Evolutionary conservation across 192 early-diverging fungal genomes (phyloP), one percentile per base, ranked within the genome.

Genomic region (Rhizophagus clarus): DNA sequence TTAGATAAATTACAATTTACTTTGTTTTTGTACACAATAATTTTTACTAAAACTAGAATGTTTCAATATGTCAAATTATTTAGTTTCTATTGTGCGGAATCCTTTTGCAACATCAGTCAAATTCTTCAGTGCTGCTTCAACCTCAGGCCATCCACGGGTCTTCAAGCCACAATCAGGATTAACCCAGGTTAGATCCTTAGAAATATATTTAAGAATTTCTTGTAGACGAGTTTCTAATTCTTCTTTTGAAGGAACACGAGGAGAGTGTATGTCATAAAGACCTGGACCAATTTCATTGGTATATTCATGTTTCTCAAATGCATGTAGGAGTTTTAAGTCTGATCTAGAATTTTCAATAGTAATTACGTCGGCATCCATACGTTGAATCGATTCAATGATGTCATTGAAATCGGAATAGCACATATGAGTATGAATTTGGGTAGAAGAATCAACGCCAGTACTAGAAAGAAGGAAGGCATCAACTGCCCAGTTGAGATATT

Each of bases 391-490:
- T 61, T 92, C 90, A 88, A 99, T 96, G 84, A 99, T 99, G 88
- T 97, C 97, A 87, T 98, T 95, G 86, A 99, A 99, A 86, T 99
- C 98, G 85, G 92, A 94, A 93, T 99, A 99, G 89, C 97, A 99
- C 92, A 99, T 97, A 88, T 98, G 97, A 68, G 94, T 94, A 92
- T 98, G 98, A 86, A 99, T 97, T 89, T 98, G 96, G 61, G 96
- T 97, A 61, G 89, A 89, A 83, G 96, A 90, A 37, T 83, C 76
- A 45, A 99, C 98, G 80, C 93, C 94, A 34, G 92, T 88, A 74
- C 96, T 96, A 71, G 96, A 88, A 69, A 99, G 90, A 81, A 93
- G 90, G 94, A 99, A 99, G 45, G 94, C 90, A 51, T 93, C 91
- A 76, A 97, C 97, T 69, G 98, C 95, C 98, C 98, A 99, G 78